Conservation (phyloP, 2,329 filamentous ascomycete genomes). For the Calonectria pauciramosa region DNA sequence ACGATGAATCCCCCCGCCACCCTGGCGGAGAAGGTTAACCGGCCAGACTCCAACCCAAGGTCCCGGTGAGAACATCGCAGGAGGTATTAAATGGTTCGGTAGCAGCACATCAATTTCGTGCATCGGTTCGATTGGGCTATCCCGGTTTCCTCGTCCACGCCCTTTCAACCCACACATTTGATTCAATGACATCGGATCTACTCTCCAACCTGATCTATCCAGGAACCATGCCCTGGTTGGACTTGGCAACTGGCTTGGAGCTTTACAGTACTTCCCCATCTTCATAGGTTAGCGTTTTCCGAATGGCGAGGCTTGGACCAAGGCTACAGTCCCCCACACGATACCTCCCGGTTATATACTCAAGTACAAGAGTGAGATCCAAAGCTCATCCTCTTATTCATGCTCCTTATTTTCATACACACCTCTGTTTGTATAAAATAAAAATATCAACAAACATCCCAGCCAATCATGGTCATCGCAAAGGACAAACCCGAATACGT, state of each 20-base stretch:
- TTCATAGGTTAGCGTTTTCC: slow-evolving; percentile 29
- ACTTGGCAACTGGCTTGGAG: slow-evolving; percentile 1
- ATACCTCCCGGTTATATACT: not conserved
- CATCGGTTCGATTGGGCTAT: not conserved
- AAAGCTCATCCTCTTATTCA: not conserved
- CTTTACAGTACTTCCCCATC: not conserved
- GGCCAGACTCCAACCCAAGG: slow-evolving; percentile 13
- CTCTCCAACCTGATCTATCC: not conserved
- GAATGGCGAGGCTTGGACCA: not conserved
- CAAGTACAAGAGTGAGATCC: not conserved
- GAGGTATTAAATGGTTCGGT: slow-evolving; percentile 17
- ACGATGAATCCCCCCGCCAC: not conserved
- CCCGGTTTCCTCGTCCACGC: not conserved
- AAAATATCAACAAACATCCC: not conserved
- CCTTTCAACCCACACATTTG: not conserved
- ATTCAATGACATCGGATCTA: not conserved
- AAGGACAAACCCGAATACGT: slow-evolving; percentile 48
- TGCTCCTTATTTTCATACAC: no score
- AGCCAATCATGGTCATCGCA: slow-evolving; percentile 40
- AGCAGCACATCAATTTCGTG: not conserved
- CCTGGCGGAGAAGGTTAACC: slow-evolving; percentile 32
- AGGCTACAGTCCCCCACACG: slow-evolving; percentile 11
- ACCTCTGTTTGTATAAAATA: not conserved
- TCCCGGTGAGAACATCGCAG: not conserved
- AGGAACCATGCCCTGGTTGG: not conserved